Percentiles rank a stretch among this genome's conserved stretches.
Evolutionary conservation across 306 rosid genomes (phyloP).

Genomic region (Macrotyloma uniflorum): DNA sequence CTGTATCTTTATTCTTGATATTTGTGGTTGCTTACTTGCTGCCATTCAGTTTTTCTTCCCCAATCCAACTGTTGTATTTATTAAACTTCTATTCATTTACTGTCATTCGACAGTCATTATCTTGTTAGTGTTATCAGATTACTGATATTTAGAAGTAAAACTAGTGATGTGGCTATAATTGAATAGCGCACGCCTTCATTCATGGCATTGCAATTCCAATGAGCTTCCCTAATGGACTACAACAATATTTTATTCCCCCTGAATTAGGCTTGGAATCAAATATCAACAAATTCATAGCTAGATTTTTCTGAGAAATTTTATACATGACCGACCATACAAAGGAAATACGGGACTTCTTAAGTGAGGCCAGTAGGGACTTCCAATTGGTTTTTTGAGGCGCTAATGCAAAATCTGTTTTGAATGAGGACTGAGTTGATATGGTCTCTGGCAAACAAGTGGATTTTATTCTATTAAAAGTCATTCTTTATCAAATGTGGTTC

Average conservation of each 20-base stretch:
- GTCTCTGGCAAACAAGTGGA: neutral
- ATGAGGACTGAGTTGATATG: neutral
- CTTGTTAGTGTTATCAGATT: constrained; percentile 2
- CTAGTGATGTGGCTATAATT: neutral
- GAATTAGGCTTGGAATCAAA: neutral
- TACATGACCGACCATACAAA: neutral
- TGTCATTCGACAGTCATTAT: neutral
- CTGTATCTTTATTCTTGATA: constrained; percentile 16
- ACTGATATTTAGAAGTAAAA: constrained; percentile 10
- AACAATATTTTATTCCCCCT: constrained; percentile 2
- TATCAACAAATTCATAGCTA: neutral
- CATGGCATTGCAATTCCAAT: constrained; percentile 13
- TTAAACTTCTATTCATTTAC: neutral
- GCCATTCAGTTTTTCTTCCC: constrained; percentile 8
- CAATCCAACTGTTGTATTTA: neutral
- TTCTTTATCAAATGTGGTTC: neutral
- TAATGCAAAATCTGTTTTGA: neutral
- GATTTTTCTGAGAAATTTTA: neutral
- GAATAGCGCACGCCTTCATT: constrained; percentile 2
- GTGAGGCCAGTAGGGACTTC: constrained; percentile 11
- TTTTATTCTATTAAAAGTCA: neutral
- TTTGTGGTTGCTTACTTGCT: constrained; percentile 25
- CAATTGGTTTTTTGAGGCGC: neutral
- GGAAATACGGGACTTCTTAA: neutral
- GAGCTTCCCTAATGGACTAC: neutral